phyloP scores from a whole-genome alignment of 768 basidiomycete species.

The Chalciporus piperatus region DNA sequence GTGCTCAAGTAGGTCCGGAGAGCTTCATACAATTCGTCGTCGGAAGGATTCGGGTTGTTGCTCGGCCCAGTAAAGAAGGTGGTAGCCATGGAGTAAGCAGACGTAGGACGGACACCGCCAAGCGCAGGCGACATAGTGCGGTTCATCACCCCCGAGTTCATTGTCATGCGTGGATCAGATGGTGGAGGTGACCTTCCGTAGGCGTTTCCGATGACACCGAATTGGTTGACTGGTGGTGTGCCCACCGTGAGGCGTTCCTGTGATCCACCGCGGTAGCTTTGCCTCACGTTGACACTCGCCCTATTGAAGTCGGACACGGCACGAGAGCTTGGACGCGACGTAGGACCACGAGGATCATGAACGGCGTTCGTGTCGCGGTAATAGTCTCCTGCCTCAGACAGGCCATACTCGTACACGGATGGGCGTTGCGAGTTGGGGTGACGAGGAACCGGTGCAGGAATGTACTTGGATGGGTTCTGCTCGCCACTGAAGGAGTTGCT shows the following conservation, averaged over 20 bases:
- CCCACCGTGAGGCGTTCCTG: slow-evolving; percentile 40
- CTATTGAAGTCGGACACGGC: slow-evolving; percentile 31
- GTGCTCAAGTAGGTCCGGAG: slow-evolving; percentile 57
- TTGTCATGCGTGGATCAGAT: slow-evolving; percentile 44
- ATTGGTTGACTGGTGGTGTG: slow-evolving; percentile 36
- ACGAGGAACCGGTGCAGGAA: slow-evolving; percentile 38
- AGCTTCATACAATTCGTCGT: slow-evolving; percentile 58
- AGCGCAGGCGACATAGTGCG: slow-evolving; percentile 32
- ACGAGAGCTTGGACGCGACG: slow-evolving; percentile 33
- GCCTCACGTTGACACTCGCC: slow-evolving; percentile 24
- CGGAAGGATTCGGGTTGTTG: slow-evolving; percentile 52
- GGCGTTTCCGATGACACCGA: slow-evolving; percentile 36
- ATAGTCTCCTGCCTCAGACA: slow-evolving; percentile 51
- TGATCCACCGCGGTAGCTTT: slow-evolving; percentile 25
- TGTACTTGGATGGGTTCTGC: slow-evolving; percentile 22
- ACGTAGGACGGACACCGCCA: slow-evolving; percentile 42
- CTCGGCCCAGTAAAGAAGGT: slow-evolving; percentile 50
- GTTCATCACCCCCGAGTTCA: slow-evolving; percentile 46
- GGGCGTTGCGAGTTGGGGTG: slow-evolving; percentile 39
- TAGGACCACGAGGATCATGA: slow-evolving; percentile 30
- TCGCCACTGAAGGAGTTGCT: slow-evolving; percentile 43
- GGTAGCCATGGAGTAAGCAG: slow-evolving; percentile 62
- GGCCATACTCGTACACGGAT: slow-evolving; percentile 38
- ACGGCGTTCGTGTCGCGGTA: slow-evolving; percentile 54
- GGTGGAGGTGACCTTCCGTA: slow-evolving; percentile 40